phyloP scores from a whole-genome alignment of 371 early-diverging fungal genomes.

The Lichtheimia hyalospora region DNA sequence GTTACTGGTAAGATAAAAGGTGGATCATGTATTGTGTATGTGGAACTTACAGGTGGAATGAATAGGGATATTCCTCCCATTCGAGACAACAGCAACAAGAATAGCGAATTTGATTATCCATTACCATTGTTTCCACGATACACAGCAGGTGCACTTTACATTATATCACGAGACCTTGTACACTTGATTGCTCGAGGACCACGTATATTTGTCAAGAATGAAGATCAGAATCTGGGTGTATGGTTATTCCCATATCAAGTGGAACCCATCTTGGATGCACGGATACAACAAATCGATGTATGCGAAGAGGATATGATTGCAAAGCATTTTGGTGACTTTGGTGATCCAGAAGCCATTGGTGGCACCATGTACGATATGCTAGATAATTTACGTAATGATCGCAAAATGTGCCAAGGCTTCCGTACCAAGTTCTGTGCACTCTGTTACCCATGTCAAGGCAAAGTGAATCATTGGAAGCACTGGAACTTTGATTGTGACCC shows the following conservation, averaged over 20 bases:
- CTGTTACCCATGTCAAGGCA: conserved; percentile 59
- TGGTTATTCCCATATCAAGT: conserved; percentile 63
- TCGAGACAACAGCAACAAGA: conserved; percentile 43
- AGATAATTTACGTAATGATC: conserved; percentile 41
- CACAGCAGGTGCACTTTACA: conserved; percentile 61
- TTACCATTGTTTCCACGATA: conserved; percentile 55
- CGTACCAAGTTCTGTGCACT: conserved; percentile 49
- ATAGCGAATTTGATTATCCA: conserved; percentile 43
- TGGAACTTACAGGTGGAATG: neutral
- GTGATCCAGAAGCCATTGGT: conserved; percentile 51
- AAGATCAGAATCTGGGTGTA: conserved; percentile 61
- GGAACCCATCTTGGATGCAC: conserved; percentile 53
- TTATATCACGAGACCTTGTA: conserved; percentile 58
- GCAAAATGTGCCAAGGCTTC: conserved; percentile 47
- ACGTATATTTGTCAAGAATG: conserved; percentile 55
- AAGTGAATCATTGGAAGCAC: conserved; percentile 56
- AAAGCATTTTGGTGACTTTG: conserved; percentile 62
- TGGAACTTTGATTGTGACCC: conserved; percentile 63
- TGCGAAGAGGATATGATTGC: conserved; percentile 66
- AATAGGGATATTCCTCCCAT: conserved; percentile 47
- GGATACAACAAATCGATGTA: conserved; percentile 64
- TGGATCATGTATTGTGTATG: neutral
- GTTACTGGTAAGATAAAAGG: conserved; percentile 50
- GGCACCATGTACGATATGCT: conserved; percentile 60
- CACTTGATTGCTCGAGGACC: conserved; percentile 57